Base-by-base conservation (phyloP, 1,284 basidiomycete genomes). In the Coniferiporia weirii region DNA sequence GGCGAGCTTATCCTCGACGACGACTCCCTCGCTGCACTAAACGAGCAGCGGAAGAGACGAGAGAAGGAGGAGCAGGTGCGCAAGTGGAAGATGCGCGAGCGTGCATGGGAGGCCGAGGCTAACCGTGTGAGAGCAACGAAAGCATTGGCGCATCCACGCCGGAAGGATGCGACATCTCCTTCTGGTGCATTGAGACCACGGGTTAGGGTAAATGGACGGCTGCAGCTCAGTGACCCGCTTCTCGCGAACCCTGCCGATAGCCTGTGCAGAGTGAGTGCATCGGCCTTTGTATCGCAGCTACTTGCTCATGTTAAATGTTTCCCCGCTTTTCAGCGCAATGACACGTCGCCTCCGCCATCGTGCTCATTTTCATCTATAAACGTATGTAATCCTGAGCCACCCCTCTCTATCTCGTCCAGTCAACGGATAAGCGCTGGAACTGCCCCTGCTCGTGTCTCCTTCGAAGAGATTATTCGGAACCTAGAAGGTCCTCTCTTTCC, bases 401-500 rank as follows among this genome's bases (percentile, higher is more conserved):
- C 8, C 9, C 35, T 50, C 17, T 34, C 56, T 10, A 27, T 48
- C 35, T 17, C 27, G 27, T 36, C 56, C 3, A 32, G 19, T 47
- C 34, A 19, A 32, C 27, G 9, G n/a, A 17, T 20, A 4, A n/a
- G 35, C 9, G 15, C 2, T 15, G n/a, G 45, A 19, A 9, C 55
- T 10, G 27, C 34, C 2, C 43, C 56, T 32, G 43, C 19, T 46
- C 49, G 32, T 6, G 52, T 61, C 20, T 69, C 80, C 0, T 85
- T 86, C 68, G 73, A 76, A 47, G 79, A 84, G 46, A 82, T 87
- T 52, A 69, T 84, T 49, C 68, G 69, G 34, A 76, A 79, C 66
- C 84, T 87, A 80, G 75, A 80, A 32, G 85, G 85, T 7, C 72
- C 76, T 3, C 73, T 87, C 19, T 87, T 87, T 64, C 82, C 78